A percentile compares a stretch with the other conserved stretches of the same genome.
These are phyloP conservation scores for Starmera dryadoides DNA, from an alignment of 805 yeast genomes.

Conservation along the genomic window DNA sequence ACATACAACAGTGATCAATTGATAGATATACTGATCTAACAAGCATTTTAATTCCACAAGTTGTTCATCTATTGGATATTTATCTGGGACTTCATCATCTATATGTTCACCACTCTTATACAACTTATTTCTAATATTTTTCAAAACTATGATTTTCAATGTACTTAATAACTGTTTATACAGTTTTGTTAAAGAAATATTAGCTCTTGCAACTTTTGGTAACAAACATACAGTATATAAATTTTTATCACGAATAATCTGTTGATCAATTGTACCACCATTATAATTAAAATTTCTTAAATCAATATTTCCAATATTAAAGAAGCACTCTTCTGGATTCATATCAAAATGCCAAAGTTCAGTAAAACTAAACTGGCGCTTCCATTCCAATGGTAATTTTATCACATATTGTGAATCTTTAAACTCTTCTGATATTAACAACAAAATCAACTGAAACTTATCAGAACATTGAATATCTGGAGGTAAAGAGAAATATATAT, in stretches of 20 bases:
- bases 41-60: background rate
- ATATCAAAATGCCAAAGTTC: background rate
- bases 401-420: background rate
- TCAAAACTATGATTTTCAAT: background rate
- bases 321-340: background rate
- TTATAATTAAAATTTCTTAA: slow-evolving; percentile 1
- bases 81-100: too few species aligned
- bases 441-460: background rate
- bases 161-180: background rate
- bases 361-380: background rate
- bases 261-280: background rate
- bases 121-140: background rate
- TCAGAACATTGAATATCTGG: background rate
- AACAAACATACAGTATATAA: background rate
- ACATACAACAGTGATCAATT: background rate
- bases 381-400: slow-evolving; percentile 1
- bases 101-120: too few species aligned
- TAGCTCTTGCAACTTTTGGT: background rate
- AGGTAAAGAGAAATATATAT: background rate
- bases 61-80: background rate
- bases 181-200: background rate
- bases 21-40: background rate
- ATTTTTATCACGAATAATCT: background rate
- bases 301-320: background rate
- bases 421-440: background rate